phyloP scores from a whole-genome alignment of 2,329 filamentous ascomycete species.

The Stachybotrys elegans region DNA sequence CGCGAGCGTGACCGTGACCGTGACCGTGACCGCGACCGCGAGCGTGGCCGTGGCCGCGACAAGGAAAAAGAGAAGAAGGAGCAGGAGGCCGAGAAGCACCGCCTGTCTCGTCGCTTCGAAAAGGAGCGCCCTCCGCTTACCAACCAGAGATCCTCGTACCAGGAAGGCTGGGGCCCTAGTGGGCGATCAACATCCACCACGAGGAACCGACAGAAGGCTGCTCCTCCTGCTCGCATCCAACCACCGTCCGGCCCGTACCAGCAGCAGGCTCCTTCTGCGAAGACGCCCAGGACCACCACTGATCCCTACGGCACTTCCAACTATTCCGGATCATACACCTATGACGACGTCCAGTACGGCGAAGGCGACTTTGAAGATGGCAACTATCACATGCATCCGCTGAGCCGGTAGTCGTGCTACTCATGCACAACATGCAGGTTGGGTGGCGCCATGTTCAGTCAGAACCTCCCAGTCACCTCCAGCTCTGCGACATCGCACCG shows the following conservation, averaged over 20 bases:
- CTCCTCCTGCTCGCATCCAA: no score
- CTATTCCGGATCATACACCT: constrained; percentile 12
- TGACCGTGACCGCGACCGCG: constrained; percentile 14
- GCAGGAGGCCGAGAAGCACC: constrained; percentile 27
- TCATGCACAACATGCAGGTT: no score
- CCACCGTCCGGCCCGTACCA: constrained; percentile 21
- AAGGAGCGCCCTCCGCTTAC: constrained; percentile 21
- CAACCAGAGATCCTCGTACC: constrained; percentile 26
- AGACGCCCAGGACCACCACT: constrained; percentile 22
- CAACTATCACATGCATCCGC: constrained; percentile 20
- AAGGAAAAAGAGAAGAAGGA: constrained; percentile 21
- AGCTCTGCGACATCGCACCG: no score
- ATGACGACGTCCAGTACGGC: constrained; percentile 8
- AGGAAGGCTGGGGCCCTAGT: constrained; percentile 27
- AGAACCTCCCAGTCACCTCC: no score
- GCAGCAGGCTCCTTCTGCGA: constrained; percentile 18
- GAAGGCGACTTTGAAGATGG: constrained; percentile 24
- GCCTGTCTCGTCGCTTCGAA: constrained; percentile 32
- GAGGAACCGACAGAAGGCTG: constrained; percentile 20
- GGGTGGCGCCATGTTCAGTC: no score
- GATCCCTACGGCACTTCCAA: constrained; percentile 20
- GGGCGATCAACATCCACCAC: constrained; percentile 21
- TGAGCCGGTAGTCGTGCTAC: neutral
- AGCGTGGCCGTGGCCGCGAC: constrained; percentile 16
- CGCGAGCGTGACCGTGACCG: constrained; percentile 8